Evolutionary conservation across 345 rosid genomes (phyloP).

Genomic region (Arabis hirsuta): DNA sequence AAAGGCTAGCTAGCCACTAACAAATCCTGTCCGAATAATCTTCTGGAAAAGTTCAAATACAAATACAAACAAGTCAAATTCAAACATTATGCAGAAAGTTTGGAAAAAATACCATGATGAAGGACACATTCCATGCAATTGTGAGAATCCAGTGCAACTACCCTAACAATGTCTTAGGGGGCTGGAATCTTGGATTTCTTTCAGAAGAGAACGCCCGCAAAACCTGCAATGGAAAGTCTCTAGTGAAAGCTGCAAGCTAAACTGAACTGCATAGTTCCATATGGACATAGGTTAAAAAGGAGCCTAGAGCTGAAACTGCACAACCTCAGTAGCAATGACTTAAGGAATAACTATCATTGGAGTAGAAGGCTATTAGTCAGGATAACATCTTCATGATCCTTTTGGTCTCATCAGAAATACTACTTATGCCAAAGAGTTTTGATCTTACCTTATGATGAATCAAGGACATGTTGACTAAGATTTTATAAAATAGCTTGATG

Average conservation of each 20-base stretch:
- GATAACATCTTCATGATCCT: constrained; percentile 15
- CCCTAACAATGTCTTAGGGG: constrained; percentile 93
- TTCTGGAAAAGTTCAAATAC: constrained; percentile 77
- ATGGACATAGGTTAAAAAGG: constrained; percentile 10
- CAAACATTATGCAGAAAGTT: constrained; percentile 16
- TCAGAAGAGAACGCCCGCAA: constrained; percentile 85
- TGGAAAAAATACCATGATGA: constrained; percentile 83
- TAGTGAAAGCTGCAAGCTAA: constrained; percentile 37
- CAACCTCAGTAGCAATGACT: constrained; percentile 18
- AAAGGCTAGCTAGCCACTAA: constrained; percentile 96
- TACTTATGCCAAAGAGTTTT: constrained; percentile 9
- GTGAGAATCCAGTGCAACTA: constrained; percentile 99
- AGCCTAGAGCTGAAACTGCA: constrained; percentile 24
- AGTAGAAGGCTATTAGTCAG: constrained; percentile 17
- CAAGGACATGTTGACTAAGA: constrained; percentile 20
- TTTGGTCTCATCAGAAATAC: constrained; percentile 4
- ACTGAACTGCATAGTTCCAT: constrained; percentile 27
- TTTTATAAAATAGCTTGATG: constrained; percentile 20
- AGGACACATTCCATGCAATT: constrained; percentile 99
- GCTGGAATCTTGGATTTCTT: constrained; percentile 93
- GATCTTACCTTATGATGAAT: constrained; percentile 13
- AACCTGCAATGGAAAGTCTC: constrained; percentile 63
- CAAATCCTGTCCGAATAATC: constrained; percentile 95
- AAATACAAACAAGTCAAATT: constrained; percentile 23
- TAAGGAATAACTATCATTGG: constrained; percentile 2